Conservation (phyloP, 106 monocot species). For the Chionographis japonica region DNA sequence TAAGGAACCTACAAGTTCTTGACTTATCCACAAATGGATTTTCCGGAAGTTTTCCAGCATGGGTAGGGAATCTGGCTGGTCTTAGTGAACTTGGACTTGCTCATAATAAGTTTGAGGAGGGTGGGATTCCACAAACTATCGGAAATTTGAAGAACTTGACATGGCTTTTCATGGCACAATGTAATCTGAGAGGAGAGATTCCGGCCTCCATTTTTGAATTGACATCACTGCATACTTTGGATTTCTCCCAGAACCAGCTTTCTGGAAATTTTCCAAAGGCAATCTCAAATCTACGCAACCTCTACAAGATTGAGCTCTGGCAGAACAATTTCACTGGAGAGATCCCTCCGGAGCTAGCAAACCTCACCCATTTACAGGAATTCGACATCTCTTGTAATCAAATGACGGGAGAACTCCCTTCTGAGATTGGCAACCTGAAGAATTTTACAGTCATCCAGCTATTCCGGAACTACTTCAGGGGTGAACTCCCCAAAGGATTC, state of each 20-base stretch:
- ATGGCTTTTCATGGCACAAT: constrained; percentile 51
- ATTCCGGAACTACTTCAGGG: constrained; percentile 57
- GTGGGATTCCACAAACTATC: constrained; percentile 43
- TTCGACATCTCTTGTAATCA: constrained; percentile 68
- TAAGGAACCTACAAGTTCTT: constrained; percentile 41
- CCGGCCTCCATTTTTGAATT: constrained; percentile 50
- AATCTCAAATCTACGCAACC: constrained; percentile 45
- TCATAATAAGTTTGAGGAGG: constrained; percentile 44
- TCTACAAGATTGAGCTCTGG: constrained; percentile 77
- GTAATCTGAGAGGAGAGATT: constrained; percentile 58
- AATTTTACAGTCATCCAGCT: constrained; percentile 60
- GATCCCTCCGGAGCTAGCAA: constrained; percentile 46
- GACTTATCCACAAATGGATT: constrained; percentile 61
- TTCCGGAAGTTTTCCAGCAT: constrained; percentile 51
- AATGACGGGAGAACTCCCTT: constrained; percentile 51
- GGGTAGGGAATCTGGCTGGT: constrained; percentile 41
- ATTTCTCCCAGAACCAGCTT: constrained; percentile 66
- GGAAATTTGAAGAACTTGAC: constrained; percentile 72
- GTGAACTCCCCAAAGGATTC: constrained; percentile 57
- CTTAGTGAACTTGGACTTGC: constrained; percentile 47
- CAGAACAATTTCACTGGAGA: constrained; percentile 63
- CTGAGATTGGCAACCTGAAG: constrained; percentile 44
- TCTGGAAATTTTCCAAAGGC: constrained; percentile 50
- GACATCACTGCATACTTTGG: constrained; percentile 41
- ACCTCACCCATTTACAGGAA: constrained; percentile 43